These are phyloP conservation scores for Aspergillus sclerotioniger DNA, from an alignment of 495 filamentous ascomycete species.

Conservation along the genomic window DNA sequence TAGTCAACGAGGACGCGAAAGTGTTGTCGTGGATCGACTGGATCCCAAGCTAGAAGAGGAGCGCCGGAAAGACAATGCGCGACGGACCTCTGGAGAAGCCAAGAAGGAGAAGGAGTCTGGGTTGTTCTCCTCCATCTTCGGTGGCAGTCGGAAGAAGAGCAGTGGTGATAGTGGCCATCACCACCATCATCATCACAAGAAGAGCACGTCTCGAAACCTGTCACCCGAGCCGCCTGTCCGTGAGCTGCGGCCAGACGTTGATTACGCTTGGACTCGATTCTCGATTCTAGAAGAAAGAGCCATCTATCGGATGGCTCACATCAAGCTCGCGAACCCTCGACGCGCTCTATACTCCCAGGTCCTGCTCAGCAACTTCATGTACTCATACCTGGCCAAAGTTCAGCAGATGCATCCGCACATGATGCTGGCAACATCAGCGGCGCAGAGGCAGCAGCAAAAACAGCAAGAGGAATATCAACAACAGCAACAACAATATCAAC, in stretches of 20 bases:
- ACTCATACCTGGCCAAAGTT: conserved; percentile 97
- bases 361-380: conserved; percentile 99
- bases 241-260: conserved; percentile 75
- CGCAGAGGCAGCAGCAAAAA: conserved; percentile 61
- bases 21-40: conserved; percentile 74
- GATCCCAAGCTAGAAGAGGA: conserved; percentile 77
- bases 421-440: conserved; percentile 61
- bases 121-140: conserved; percentile 87
- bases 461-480: conserved; percentile 58
- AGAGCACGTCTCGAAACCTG: conserved; percentile 69
- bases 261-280: conserved; percentile 95
- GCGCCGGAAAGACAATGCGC: conserved; percentile 72
- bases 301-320: conserved; percentile 98
- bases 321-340: conserved; percentile 96
- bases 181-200: conserved; percentile 60
- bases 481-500: conserved; percentile 55
- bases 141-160: conserved; percentile 79
- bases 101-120: conserved; percentile 87
- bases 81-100: conserved; percentile 66
- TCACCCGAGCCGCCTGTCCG: conserved; percentile 77
- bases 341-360: conserved; percentile 93
- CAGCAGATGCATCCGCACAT: conserved; percentile 97
- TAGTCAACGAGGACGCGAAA: conserved; percentile 70
- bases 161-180: conserved; percentile 49
- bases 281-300: conserved; percentile 93